These are phyloP conservation scores for Agaricus bisporus DNA, from an alignment of 768 basidiomycete species.

Conservation along the genomic window DNA sequence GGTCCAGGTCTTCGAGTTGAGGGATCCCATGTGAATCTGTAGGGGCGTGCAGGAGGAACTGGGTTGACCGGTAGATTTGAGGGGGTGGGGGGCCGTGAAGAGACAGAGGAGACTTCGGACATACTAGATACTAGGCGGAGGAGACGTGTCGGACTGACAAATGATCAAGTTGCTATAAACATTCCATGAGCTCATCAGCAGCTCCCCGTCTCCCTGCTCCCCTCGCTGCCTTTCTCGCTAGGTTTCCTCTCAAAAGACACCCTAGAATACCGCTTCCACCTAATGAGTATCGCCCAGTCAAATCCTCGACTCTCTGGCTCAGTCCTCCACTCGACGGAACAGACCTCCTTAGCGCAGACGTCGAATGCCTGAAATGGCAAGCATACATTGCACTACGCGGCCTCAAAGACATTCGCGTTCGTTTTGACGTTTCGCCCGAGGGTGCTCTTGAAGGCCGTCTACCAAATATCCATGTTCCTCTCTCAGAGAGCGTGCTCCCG, in stretches of 20 bases:
- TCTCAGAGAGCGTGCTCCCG: slow-evolving; percentile 15
- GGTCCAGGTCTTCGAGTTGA: slow-evolving; percentile 53
- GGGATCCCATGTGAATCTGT: slow-evolving; percentile 74
- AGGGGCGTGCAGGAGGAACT: slow-evolving; percentile 47
- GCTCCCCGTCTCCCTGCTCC: slow-evolving; percentile 14
- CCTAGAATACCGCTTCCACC: slow-evolving; percentile 29
- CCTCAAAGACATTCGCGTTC: slow-evolving; percentile 41
- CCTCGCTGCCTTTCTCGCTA: slow-evolving; percentile 45
- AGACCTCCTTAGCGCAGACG: slow-evolving; percentile 60
- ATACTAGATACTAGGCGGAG: slow-evolving; percentile 20
- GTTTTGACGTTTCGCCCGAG: slow-evolving; percentile 64
- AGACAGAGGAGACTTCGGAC: slow-evolving; percentile 46
- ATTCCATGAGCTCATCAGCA: not conserved
- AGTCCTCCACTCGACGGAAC: slow-evolving; percentile 33
- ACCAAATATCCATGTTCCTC: slow-evolving; percentile 63
- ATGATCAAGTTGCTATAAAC: not conserved
- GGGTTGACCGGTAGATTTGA: slow-evolving; percentile 30
- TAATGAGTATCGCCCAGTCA: slow-evolving; percentile 17
- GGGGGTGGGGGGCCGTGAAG: slow-evolving; percentile 56
- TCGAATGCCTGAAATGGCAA: slow-evolving; percentile 90
- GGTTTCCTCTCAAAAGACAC: slow-evolving; percentile 55
- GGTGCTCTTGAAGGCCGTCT: slow-evolving; percentile 66
- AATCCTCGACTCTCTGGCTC: slow-evolving; percentile 58
- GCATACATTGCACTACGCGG: slow-evolving; percentile 72
- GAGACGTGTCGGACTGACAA: slow-evolving; percentile 1